Percentiles rank a stretch among this genome's conserved stretches.
phyloP scores from a whole-genome alignment of 1,284 basidiomycete genomes.

The Rhodotorula sp. region DNA sequence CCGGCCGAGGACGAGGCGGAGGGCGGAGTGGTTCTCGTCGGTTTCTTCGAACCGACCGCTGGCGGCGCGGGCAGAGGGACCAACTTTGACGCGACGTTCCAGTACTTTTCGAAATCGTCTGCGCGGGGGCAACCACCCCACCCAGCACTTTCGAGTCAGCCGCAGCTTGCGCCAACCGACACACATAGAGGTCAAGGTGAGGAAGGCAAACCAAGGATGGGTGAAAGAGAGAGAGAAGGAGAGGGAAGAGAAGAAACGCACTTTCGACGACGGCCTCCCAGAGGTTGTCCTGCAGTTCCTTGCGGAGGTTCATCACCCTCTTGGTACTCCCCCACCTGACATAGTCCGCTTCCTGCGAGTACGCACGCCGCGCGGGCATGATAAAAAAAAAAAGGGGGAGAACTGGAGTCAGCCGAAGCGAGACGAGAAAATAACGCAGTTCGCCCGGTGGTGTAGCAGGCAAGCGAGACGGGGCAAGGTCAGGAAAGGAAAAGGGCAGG shows the following conservation, averaged over 20 bases:
- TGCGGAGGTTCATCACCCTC: conserved; percentile 79
- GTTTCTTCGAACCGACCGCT: conserved; percentile 42
- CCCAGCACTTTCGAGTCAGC: neutral
- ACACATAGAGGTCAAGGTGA: too few species aligned
- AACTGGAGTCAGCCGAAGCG: too few species aligned
- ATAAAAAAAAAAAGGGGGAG: neutral
- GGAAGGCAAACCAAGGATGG: too few species aligned
- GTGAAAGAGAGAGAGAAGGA: too few species aligned
- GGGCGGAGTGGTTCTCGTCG: too few species aligned
- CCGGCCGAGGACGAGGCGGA: too few species aligned
- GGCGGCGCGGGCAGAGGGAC: conserved; percentile 51
- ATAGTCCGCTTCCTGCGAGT: conserved; percentile 73
- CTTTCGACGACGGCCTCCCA: conserved; percentile 77
- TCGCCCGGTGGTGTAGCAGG: too few species aligned
- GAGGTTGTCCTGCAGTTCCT: conserved; percentile 84
- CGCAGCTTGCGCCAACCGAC: too few species aligned
- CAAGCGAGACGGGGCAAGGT: too few species aligned
- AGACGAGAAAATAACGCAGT: too few species aligned
- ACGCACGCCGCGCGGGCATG: too few species aligned
- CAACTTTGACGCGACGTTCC: conserved; percentile 84
- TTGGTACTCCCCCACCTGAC: conserved; percentile 91
- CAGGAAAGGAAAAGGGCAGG: neutral
- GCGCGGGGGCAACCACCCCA: conserved; percentile 19
- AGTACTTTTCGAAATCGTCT: conserved; percentile 95
- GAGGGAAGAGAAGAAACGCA: conserved; percentile 4